phyloP scores from a whole-genome alignment of 192 early-diverging fungal genomes.

The Backusella australiensis region DNA sequence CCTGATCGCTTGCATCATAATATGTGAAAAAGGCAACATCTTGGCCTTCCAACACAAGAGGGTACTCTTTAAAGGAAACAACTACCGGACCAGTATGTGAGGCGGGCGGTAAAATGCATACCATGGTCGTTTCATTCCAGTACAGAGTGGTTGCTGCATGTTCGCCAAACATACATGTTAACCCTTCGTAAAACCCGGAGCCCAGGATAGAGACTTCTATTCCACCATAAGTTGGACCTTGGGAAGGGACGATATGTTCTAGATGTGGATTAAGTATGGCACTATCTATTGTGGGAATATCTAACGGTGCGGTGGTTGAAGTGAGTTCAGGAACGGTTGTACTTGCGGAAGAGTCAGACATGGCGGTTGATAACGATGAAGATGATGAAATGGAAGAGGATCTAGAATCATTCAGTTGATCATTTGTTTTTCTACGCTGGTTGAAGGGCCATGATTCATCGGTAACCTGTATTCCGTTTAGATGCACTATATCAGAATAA shows the following conservation, averaged over 20 bases:
- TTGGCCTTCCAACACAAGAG: constrained; percentile 24
- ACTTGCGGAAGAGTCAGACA: background rate
- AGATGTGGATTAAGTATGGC: constrained; percentile 37
- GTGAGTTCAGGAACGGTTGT: background rate
- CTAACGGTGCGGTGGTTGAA: background rate
- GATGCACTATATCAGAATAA: background rate
- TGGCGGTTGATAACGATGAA: background rate
- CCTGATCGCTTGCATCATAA: constrained; percentile 67
- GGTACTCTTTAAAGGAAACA: constrained; percentile 48
- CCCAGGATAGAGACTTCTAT: constrained; percentile 84
- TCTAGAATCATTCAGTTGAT: background rate
- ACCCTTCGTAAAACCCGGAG: constrained; percentile 74
- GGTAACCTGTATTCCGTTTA: background rate
- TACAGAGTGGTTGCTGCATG: constrained; percentile 70
- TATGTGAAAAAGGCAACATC: constrained; percentile 33
- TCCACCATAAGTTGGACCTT: constrained; percentile 84
- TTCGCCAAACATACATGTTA: constrained; percentile 70
- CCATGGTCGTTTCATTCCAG: constrained; percentile 73
- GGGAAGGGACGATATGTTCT: constrained; percentile 70
- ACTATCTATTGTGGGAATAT: background rate
- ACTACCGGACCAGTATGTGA: constrained; percentile 68
- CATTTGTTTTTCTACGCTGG: constrained; percentile 28
- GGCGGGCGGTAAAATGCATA: constrained; percentile 80
- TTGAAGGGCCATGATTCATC: constrained; percentile 34
- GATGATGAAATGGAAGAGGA: background rate